A percentile compares a stretch with the other conserved stretches of the same genome.
Conservation (phyloP, 371 early-diverging fungal genomes). For the Actinomucor elegans region DNA sequence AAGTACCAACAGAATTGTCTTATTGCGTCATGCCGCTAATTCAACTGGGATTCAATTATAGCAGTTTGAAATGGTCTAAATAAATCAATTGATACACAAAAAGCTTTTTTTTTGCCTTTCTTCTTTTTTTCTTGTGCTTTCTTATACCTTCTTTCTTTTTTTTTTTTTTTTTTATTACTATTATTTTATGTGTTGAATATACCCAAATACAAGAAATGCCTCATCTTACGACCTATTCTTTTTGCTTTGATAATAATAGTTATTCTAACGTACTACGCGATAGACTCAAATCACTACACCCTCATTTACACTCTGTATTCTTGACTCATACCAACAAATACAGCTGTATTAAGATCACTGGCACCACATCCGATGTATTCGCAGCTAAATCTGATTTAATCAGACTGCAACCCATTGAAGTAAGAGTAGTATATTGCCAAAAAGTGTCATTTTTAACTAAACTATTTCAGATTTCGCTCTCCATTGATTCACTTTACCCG, state of each 20-base stretch:
- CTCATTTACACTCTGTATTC: constrained; percentile 9
- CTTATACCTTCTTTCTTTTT: not conserved
- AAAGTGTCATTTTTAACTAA: not conserved
- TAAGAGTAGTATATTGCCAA: too few species aligned
- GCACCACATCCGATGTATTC: not conserved
- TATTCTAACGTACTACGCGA: constrained; percentile 4
- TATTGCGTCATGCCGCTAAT: constrained; percentile 1
- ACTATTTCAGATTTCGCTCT: constrained; percentile 1
- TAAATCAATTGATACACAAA: not conserved
- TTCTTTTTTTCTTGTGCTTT: not conserved
- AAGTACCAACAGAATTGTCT: not conserved
- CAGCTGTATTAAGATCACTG: constrained; percentile 9
- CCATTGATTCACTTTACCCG: constrained; percentile 22
- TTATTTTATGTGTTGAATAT: not conserved
- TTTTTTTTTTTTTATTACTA: not conserved
- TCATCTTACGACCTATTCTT: constrained; percentile 15
- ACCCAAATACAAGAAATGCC: constrained; percentile 3
- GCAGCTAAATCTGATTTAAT: constrained; percentile 12
- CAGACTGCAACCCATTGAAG: constrained; percentile 12
- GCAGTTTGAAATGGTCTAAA: too few species aligned
- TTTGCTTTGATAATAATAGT: constrained; percentile 9
- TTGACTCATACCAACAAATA: constrained; percentile 1
- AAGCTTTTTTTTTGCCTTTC: not conserved
- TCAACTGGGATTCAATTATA: too few species aligned
- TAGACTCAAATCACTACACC: constrained; percentile 7